Percentiles rank a stretch among this genome's conserved stretches.
Evolutionary conservation across 495 filamentous ascomycete genomes (phyloP).

Genomic region (Cercophora samala): DNA sequence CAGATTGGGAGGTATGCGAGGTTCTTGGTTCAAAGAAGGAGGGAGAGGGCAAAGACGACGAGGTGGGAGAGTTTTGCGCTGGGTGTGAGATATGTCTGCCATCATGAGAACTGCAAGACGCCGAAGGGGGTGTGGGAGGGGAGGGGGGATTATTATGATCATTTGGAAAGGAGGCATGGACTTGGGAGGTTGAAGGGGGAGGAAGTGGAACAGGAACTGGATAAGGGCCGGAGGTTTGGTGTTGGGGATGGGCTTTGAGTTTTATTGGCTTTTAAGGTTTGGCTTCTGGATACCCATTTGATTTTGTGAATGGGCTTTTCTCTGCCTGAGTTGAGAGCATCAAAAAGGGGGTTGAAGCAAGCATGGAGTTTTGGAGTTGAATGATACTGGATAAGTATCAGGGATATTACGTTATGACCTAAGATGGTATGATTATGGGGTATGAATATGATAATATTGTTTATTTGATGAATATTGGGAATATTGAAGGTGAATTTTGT

Average conservation of each 20-base stretch:
- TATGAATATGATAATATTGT: background rate
- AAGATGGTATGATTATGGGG: background rate
- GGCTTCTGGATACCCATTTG: background rate
- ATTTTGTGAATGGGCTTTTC: background rate
- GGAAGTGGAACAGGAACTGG: slow-evolving; percentile 29
- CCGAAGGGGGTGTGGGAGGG: slow-evolving; percentile 18
- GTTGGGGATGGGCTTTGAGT: background rate
- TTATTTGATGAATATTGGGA: background rate
- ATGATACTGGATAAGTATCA: background rate
- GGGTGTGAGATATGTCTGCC: slow-evolving; percentile 31
- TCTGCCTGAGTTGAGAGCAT: background rate
- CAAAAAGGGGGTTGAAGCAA: background rate
- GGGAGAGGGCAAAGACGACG: slow-evolving; percentile 26
- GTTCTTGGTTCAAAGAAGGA: slow-evolving; percentile 24
- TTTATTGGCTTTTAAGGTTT: background rate
- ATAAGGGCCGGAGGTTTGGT: slow-evolving; percentile 31
- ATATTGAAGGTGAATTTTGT: background rate
- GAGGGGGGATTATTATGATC: slow-evolving; percentile 31
- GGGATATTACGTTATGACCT: background rate
- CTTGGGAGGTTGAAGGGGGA: slow-evolving; percentile 20
- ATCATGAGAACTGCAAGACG: slow-evolving; percentile 22
- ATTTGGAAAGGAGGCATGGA: slow-evolving; percentile 26
- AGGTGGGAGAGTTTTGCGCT: slow-evolving; percentile 36
- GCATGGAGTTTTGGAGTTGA: background rate
- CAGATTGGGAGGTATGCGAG: slow-evolving; percentile 23